These are phyloP conservation scores for Aotearoamyces nothofagi DNA, from an alignment of 2,329 filamentous ascomycete genomes.

Conservation along the genomic window DNA sequence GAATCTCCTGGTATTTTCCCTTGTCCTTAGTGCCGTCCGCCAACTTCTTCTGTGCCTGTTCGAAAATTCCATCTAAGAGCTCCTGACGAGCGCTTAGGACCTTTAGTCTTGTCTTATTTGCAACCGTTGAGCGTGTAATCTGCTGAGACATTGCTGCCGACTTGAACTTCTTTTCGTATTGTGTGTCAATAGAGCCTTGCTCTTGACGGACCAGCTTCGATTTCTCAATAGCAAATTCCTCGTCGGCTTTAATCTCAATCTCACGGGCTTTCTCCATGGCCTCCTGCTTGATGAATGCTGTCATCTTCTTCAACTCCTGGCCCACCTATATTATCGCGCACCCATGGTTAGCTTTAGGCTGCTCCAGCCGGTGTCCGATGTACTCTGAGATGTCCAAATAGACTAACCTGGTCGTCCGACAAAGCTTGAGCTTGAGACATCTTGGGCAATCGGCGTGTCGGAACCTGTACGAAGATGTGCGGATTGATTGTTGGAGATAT, in stretches of 20 bases:
- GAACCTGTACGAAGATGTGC: constrained; percentile 4
- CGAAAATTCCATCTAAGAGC: constrained; percentile 80
- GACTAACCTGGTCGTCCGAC: constrained; percentile 84
- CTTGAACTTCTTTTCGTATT: constrained; percentile 99
- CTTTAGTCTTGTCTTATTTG: constrained; percentile 89
- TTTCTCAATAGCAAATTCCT: constrained; percentile 98
- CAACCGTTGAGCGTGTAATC: constrained; percentile 88
- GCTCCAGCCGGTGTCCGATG: background rate
- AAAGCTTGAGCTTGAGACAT: constrained; percentile 92
- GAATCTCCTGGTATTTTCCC: constrained; percentile 56
- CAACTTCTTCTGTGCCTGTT: constrained; percentile 61
- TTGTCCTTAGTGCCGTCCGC: constrained; percentile 49
- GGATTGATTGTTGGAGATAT: no score
- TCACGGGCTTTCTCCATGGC: constrained; percentile 93
- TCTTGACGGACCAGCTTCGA: constrained; percentile 96
- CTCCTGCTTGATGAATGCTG: constrained; percentile 98
- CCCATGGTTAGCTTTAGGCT: constrained; percentile 1
- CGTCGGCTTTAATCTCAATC: constrained; percentile 95
- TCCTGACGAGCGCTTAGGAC: constrained; percentile 80
- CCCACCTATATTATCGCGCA: constrained; percentile 50
- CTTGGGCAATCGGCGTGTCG: constrained; percentile 27
- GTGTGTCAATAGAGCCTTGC: constrained; percentile 76
- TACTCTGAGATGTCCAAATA: constrained; percentile 1
- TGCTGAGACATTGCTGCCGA: constrained; percentile 97
- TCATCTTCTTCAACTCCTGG: constrained; percentile 99